phyloP scores from a whole-genome alignment of 2,329 filamentous ascomycete species.

The Ascochyta fabae region DNA sequence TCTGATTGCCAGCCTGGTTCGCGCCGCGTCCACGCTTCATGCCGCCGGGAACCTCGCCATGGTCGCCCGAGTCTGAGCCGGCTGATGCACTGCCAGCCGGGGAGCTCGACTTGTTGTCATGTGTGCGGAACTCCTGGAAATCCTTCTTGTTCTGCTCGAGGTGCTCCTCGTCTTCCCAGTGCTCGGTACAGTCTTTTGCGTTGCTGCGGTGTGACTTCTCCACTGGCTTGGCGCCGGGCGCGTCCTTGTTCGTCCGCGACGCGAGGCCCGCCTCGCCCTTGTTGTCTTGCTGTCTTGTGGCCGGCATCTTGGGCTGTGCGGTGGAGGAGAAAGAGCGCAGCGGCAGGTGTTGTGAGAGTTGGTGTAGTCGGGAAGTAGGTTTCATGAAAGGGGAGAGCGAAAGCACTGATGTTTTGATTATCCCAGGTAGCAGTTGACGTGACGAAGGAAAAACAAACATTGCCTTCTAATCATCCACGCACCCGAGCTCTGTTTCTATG shows the following conservation, averaged over 20 bases:
- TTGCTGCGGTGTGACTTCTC: conserved; percentile 26
- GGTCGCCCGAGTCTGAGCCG: conserved; percentile 4
- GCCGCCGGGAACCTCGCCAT: conserved; percentile 8
- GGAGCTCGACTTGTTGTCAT: conserved; percentile 15
- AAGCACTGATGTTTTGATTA: neutral
- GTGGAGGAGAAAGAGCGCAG: neutral
- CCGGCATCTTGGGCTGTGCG: neutral
- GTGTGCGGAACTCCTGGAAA: conserved; percentile 38
- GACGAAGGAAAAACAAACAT: too few species aligned
- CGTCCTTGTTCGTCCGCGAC: neutral
- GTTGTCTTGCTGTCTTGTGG: neutral
- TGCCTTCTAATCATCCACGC: too few species aligned
- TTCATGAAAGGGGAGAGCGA: neutral
- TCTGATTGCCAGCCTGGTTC: conserved; percentile 26
- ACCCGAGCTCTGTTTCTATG: too few species aligned
- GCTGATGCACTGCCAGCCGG: neutral
- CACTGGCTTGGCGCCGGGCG: conserved; percentile 4
- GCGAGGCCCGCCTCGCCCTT: neutral
- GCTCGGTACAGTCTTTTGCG: conserved; percentile 39
- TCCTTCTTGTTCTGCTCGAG: conserved; percentile 33
- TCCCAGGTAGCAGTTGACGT: too few species aligned
- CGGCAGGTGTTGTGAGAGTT: neutral
- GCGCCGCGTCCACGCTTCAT: conserved; percentile 39
- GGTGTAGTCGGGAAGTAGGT: neutral
- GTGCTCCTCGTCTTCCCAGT: conserved; percentile 41